Base-by-base conservation (phyloP, 1,284 basidiomycete genomes). In the Cerrena zonata region DNA sequence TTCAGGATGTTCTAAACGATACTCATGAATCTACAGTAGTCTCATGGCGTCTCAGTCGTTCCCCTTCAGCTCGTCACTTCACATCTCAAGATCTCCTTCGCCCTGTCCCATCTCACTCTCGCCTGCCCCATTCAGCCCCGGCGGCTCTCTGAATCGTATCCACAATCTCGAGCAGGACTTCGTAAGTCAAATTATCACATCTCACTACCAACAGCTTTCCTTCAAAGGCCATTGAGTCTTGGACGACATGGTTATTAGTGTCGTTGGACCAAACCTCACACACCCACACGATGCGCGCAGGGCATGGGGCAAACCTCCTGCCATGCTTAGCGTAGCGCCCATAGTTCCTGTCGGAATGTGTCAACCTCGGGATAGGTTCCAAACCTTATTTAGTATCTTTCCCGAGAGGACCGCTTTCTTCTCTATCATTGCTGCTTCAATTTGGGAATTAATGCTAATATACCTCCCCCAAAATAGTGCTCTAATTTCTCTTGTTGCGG, bases 401-500 rank as follows among this genome's bases (percentile, higher is more conserved):
- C n/a, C n/a, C n/a, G n/a, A n/a, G n/a, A n/a, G n/a, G n/a, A 7
- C 39, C 39, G 7, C 18, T 41, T 21, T 5, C 5, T 18, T 18
- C 22, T 15, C 42, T 25, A 44, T 7, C 7, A 5, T n/a, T 23
- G 41, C 44, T 43, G 37, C 10, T 30, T 24, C 26, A 44, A 36
- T 24, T n/a, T n/a, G n/a, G n/a, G 19, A 47, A 15, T 36, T 43
- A 36, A 39, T n/a, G n/a, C n/a, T n/a, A n/a, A n/a, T n/a, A n/a
- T n/a, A n/a, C n/a, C n/a, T 30, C 5, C 26, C 13, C 42, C 18
- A 24, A 23, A 40, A 39, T 26, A 83, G 79, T 83, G 78, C 60
- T 75, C 75, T 23, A 73, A 86, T 65, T 87, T 84, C 63, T 73
- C 74, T 22, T 89, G 86, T 65, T 87, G 84, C 64, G 77, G 78